phyloP scores from a whole-genome alignment of 208 protist species.

The Acanthamoeba healyi region DNA sequence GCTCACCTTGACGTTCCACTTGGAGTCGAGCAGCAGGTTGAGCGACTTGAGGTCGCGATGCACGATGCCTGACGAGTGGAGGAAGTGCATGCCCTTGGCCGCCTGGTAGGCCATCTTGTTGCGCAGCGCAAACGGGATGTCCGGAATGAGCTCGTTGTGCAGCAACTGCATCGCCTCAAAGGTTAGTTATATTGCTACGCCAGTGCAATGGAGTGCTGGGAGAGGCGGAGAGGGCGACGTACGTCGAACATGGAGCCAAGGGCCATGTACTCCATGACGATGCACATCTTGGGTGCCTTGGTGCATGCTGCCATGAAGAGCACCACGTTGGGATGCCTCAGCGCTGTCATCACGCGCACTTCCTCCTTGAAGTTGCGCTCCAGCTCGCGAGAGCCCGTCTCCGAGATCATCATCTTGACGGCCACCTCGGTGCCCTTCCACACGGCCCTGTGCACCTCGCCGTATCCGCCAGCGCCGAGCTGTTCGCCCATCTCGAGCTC shows the following conservation, averaged over 20 bases:
- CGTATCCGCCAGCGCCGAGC: neutral
- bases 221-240: neutral
- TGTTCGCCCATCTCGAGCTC: conserved; percentile 31
- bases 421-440: conserved; percentile 70
- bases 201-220: neutral
- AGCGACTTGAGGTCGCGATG: conserved; percentile 67
- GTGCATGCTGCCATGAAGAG: conserved; percentile 79
- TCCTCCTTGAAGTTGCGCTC: conserved; percentile 81
- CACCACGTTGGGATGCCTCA: conserved; percentile 83
- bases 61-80: conserved; percentile 50
- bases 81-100: conserved; percentile 42
- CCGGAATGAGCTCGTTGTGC: conserved; percentile 61
- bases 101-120: conserved; percentile 62
- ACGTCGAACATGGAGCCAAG: conserved; percentile 25
- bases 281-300: conserved; percentile 51
- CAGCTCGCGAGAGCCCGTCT: conserved; percentile 28
- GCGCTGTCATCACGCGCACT: conserved; percentile 80
- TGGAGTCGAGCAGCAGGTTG: conserved; percentile 51
- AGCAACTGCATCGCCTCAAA: neutral
- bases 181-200: too few relatives aligned
- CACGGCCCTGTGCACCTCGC: conserved; percentile 45
- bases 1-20: conserved; percentile 66
- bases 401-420: conserved; percentile 65
- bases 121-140: neutral
- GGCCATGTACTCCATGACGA: conserved; percentile 48